These are phyloP conservation scores for Yamadazyma dendronema DNA, from an alignment of 1,139 yeast species.

Conservation along the genomic window DNA sequence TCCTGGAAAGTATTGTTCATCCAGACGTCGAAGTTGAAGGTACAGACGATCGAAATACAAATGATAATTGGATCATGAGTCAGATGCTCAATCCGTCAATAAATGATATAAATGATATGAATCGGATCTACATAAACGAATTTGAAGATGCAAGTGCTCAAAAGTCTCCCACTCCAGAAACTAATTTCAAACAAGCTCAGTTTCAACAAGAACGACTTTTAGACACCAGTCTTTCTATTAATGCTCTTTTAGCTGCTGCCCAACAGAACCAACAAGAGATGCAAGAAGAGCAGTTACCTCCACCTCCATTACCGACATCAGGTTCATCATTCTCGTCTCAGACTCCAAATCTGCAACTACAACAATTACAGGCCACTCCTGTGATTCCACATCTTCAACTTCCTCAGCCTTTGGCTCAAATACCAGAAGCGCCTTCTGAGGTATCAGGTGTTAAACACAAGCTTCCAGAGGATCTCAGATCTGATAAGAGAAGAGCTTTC, in stretches of 20 bases:
- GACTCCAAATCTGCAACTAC: not conserved
- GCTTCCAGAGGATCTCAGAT: slow-evolving; percentile 2
- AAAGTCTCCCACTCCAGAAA: not conserved
- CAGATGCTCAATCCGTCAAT: slow-evolving; percentile 14
- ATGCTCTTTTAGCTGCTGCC: slow-evolving; percentile 18
- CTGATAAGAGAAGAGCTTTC: slow-evolving; percentile 5
- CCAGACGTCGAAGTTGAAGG: slow-evolving; percentile 10
- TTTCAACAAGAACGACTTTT: not conserved
- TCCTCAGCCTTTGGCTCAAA: not conserved
- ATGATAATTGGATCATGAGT: slow-evolving; percentile 17
- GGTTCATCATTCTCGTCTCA: not conserved
- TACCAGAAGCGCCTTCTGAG: not conserved
- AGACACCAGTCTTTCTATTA: slow-evolving; percentile 11
- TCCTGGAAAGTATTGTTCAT: slow-evolving; percentile 35
- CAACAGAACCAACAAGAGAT: slow-evolving; percentile 1
- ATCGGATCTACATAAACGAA: not conserved
- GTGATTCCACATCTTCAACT: not conserved
- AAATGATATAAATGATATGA: slow-evolving; percentile 7
- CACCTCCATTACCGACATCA: not conserved
- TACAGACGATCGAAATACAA: not conserved
- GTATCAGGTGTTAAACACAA: slow-evolving; percentile 6
- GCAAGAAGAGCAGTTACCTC: not conserved
- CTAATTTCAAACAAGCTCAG: not conserved
- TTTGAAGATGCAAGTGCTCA: not conserved
- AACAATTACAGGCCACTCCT: not conserved